phyloP scores from a whole-genome alignment of 306 rosid species.

The Quercus agrifolia region DNA sequence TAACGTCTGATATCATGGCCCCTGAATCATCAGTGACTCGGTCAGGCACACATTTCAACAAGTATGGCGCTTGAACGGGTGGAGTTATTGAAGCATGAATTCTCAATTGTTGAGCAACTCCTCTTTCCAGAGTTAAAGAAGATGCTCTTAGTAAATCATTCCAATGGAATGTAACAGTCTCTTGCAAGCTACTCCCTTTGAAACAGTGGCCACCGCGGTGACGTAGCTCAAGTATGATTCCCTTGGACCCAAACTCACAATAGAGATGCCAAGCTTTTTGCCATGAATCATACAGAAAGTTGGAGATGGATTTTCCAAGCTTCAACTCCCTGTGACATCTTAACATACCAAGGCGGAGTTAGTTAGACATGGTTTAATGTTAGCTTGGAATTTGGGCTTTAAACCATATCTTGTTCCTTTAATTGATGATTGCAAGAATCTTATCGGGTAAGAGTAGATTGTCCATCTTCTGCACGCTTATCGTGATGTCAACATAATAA shows the following conservation, averaged over 20 bases:
- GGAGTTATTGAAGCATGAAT: conserved; percentile 69
- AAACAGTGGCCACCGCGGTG: conserved; percentile 54
- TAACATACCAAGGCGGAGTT: conserved; percentile 48
- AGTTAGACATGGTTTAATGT: too few species aligned
- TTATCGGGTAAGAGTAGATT: too few species aligned
- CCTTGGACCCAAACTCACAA: conserved; percentile 93
- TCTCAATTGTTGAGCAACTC: conserved; percentile 48
- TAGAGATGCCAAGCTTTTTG: conserved; percentile 79
- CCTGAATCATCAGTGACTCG: conserved; percentile 87
- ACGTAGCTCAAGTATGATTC: conserved; percentile 52
- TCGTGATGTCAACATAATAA: too few species aligned
- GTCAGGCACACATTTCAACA: conserved; percentile 91
- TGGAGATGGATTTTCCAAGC: conserved; percentile 52
- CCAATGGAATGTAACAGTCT: conserved; percentile 52
- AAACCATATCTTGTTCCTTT: too few species aligned
- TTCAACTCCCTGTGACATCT: conserved; percentile 83
- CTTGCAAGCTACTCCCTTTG: conserved; percentile 51
- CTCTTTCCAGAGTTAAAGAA: conserved; percentile 56
- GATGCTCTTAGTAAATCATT: conserved; percentile 76
- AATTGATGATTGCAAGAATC: too few species aligned
- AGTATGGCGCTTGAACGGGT: conserved; percentile 87
- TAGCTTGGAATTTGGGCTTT: too few species aligned
- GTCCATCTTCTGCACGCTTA: too few species aligned
- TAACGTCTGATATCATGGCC: conserved; percentile 84
- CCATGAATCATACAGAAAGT: conserved; percentile 55